A percentile compares a stretch with the other conserved stretches of the same genome.
phyloP scores from a whole-genome alignment of 75 land plant genomes.

The Picea sitchensis region DNA sequence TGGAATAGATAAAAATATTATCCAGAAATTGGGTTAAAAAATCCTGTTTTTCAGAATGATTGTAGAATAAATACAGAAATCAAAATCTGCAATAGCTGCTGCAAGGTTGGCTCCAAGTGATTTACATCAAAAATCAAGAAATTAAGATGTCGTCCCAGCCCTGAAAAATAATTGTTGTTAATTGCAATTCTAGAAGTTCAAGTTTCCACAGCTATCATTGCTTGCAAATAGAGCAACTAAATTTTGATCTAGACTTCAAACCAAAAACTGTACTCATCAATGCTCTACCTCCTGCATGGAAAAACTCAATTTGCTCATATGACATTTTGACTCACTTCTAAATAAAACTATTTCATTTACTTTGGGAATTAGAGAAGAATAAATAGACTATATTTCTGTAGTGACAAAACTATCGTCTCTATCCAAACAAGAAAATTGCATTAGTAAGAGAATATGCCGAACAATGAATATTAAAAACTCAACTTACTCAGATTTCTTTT shows the following conservation, averaged over 20 bases:
- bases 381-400: background rate
- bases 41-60: background rate
- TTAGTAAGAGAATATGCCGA: background rate
- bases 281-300: background rate
- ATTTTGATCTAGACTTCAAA: background rate
- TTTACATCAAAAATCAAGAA: background rate
- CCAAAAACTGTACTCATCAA: background rate
- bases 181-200: background rate
- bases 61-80: background rate
- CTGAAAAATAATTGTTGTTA: constrained; percentile 3
- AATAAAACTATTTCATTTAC: background rate
- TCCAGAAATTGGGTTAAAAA: background rate
- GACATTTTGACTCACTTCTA: background rate
- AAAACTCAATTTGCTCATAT: background rate
- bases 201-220: background rate
- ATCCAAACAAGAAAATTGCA: background rate
- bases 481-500: constrained; percentile 44
- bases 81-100: background rate
- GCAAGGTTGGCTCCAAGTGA: background rate
- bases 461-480: background rate
- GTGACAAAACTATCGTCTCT: background rate
- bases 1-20: background rate
- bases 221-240: background rate
- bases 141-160: constrained; percentile 3
- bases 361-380: background rate